These are phyloP conservation scores for Conticribra guillardii DNA, from an alignment of 108 stramenopile species.

Conservation along the genomic window DNA sequence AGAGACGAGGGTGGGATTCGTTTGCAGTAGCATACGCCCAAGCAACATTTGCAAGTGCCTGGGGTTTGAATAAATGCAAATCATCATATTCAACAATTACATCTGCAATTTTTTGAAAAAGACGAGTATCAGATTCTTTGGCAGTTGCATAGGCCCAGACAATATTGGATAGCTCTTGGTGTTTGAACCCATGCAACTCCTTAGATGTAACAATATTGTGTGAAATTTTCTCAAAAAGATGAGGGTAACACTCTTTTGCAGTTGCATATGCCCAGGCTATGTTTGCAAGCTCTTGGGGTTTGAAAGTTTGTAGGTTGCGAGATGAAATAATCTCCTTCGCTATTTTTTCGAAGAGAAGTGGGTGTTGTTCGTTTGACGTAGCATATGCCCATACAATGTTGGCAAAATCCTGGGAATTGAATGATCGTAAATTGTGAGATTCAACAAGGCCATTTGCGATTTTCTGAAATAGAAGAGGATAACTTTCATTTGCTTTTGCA, in stretches of 20 bases:
- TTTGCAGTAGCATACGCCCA: slow-evolving; percentile 47
- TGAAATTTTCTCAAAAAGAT: slow-evolving; percentile 16
- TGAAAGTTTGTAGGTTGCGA: slow-evolving; percentile 10
- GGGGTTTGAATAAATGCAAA: slow-evolving; percentile 12
- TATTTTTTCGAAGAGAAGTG: slow-evolving; percentile 24
- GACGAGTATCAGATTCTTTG: slow-evolving; percentile 8
- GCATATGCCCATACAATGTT: slow-evolving; percentile 11
- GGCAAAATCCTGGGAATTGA: slow-evolving; percentile 23
- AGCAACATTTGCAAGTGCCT: slow-evolving; percentile 41
- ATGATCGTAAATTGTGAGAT: slow-evolving; percentile 6
- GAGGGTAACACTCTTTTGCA: slow-evolving; percentile 30
- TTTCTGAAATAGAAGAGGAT: slow-evolving; percentile 23
- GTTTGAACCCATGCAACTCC: slow-evolving; percentile 12
- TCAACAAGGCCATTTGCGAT: slow-evolving; percentile 24
- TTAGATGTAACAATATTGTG: slow-evolving; percentile 18
- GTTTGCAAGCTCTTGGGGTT: slow-evolving; percentile 27
- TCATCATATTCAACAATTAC: slow-evolving; percentile 5
- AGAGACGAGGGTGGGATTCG: slow-evolving; percentile 14
- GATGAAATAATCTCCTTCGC: slow-evolving; percentile 21
- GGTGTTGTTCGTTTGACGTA: slow-evolving; percentile 17
- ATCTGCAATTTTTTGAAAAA: slow-evolving; percentile 17
- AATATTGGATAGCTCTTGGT: slow-evolving; percentile 35
- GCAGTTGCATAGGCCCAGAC: slow-evolving; percentile 33
- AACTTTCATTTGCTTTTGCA: slow-evolving; percentile 20
- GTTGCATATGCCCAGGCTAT: slow-evolving; percentile 42